Base-by-base conservation (phyloP, 192 early-diverging fungal species). In the Helicostylum pulchrum region DNA sequence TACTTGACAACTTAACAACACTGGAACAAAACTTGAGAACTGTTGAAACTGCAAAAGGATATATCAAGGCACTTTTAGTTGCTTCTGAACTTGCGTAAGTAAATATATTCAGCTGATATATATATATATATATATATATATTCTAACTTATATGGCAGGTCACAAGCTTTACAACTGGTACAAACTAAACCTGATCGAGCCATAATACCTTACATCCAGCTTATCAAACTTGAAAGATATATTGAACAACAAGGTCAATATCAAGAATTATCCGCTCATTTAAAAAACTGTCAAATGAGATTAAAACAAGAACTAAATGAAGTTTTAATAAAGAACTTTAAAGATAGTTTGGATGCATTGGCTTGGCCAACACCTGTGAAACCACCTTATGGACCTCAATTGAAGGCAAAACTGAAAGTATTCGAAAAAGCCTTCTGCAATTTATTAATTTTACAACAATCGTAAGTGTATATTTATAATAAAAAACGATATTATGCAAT, bases 261-360 rank as follows among this genome's bases (percentile, higher is more conserved):
- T 57, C 9, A 43, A 3, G 62, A 77, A 52, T 34, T 84, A 44
- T 68, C 74, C n/a, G 10, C 8, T 1, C 78, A 71, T 53, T 46
- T 84, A 26, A 57, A 34, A 23, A 59, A 57, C 19, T 71, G 68
- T 39, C 62, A 73, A 20, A 61, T 68, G 7, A 45, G 64, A 5
- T 61, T 85, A 8, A 76, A 77, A 74, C 65, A 79, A 39, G 78
- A 83, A 5, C 55, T 85, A 43, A 81, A 75, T 17, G 32, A 52
- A 11, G 57, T 70, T 21, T 48, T 85, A 15, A 68, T 71, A 72
- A 76, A 75, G 49, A 67, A 64, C 42, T 63, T 70, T 45, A 49
- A 62, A 51, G 43, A 32, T 8, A 47, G 55, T 11, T 45, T 69
- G n/a, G 36, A 62, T n/a, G 34, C 5, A 14, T 43, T 63, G 14